Base-by-base conservation (phyloP, 73 alveolate species). In the Blepharisma stoltei region DNA sequence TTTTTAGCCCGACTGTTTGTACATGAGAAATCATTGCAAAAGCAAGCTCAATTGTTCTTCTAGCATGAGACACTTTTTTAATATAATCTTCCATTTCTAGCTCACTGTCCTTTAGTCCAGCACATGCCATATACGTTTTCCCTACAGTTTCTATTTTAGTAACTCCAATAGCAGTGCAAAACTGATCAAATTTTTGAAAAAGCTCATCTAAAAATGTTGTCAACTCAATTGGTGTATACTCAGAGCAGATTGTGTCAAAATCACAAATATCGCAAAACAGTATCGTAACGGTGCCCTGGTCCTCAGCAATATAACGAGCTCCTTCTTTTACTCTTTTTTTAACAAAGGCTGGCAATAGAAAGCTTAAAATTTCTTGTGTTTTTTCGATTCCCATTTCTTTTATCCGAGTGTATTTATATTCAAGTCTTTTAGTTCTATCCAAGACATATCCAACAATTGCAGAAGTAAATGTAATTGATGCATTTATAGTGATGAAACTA, bases 71-170 rank as follows among this genome's bases (percentile, higher is more conserved):
- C 67, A 73, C 54, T 54, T 85, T 80, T 67, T 76, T 77, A 76
- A 80, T 38, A 47, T 79, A 76, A 50, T 73, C 54, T 14, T 69
- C 67, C 60, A 69, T 9, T 69, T 69, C 65, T 38, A 18, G 84
- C 82, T 93, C 98, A 41, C 83, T 71, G n/a, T 86, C 89, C 54
- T 88, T 87, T 7, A 93, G 84, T 9, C 98, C 98, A 14, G 97
- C 96, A 6, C 95, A 91, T 6, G 95, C 93, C 91, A 93, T 85
- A 76, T 93, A 93, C 1, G 95, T 86, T 54, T 87, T 86, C 1
- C 98, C 98, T 6, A 93, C 97, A 6, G 98, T 93, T 78, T 93
- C 98, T 20, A 93, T 93, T 45, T 84, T 84, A n/a, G 79, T 46
- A 8, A 84, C 89, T 54, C 86, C 80, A 54, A 79, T 83, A 8